Base-by-base conservation (phyloP, 345 rosid species). In the Syzygium grande region DNA sequence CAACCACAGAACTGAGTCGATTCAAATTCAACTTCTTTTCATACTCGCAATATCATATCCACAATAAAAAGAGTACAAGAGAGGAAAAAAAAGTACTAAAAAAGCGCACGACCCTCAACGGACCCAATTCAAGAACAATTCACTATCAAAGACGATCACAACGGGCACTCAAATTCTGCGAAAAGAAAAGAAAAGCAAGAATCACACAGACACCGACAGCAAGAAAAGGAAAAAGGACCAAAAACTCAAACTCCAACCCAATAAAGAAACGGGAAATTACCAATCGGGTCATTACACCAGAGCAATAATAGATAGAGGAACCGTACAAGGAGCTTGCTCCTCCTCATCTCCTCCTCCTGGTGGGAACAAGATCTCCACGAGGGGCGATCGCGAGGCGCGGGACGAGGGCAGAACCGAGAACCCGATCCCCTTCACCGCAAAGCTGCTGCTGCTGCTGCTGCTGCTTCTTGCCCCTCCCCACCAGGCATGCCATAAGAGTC, bases 201-300 rank as follows among this genome's bases (percentile, higher is more conserved):
- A 34, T 34, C 80, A 9, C 80, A 34, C 49, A 73, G 80, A 34
- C 38, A 73, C 21, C 12, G 80, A 73, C 49, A 17, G 23, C 79
- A 34, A 73, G 80, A 34, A 73, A 34, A 2, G 80, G 27, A 9
- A 34, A 16, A 65, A 73, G 17, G 80, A 27, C 54, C 38, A 0
- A 9, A 52, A 54, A 3, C 29, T 27, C 41, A 61, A 55, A 65
- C 85, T 38, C 25, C 51, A 52, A 65, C 85, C 58, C 17, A 52
- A n/a, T 12, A 88, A n/a, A 65, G 79, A 27, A 84, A 86, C 58
- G 38, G 89, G 85, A 87, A 93, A 91, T 88, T 94, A 97, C 98
- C 98, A 77, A 89, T 88, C 53, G 89, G 89, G 80, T 52, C 34
- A 92, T 53, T 87, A 90, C 89, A 91, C 90, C 91, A 90, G 90